A percentile compares a stretch with the other conserved stretches of the same genome.
These are phyloP conservation scores for Scytalidium lignicola DNA, from an alignment of 2,329 filamentous ascomycete genomes.

Conservation along the genomic window DNA sequence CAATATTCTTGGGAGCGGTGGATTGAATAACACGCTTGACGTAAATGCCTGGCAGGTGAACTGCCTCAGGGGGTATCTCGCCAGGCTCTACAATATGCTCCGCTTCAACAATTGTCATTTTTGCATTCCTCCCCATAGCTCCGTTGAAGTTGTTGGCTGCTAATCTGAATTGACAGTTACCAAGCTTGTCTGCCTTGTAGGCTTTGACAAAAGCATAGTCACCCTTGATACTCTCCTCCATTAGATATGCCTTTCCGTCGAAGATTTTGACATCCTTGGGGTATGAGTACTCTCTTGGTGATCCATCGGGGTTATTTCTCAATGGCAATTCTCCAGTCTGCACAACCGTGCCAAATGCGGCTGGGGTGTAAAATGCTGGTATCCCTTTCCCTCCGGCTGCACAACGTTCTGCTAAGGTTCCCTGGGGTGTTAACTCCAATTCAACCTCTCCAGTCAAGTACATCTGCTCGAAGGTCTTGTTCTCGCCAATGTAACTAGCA, in stretches of 20 bases:
- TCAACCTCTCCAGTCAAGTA: constrained; percentile 84
- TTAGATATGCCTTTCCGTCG: constrained; percentile 81
- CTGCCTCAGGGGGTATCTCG: constrained; percentile 75
- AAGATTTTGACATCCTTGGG: constrained; percentile 91
- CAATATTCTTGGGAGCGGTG: constrained; percentile 73
- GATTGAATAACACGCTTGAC: constrained; percentile 85
- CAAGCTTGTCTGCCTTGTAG: constrained; percentile 85
- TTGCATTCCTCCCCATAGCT: constrained; percentile 87
- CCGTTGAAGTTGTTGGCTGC: constrained; percentile 91
- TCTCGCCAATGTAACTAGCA: constrained; percentile 89
- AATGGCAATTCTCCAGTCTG: constrained; percentile 89
- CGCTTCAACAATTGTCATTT: constrained; percentile 86
- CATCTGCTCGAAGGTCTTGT: constrained; percentile 89
- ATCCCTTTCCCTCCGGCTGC: constrained; percentile 83
- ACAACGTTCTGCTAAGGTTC: constrained; percentile 84
- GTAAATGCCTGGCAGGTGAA: constrained; percentile 87
- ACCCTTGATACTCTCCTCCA: constrained; percentile 82
- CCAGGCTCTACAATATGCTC: constrained; percentile 89
- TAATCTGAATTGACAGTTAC: constrained; percentile 86
- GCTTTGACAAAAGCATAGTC: constrained; percentile 94
- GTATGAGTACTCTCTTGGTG: constrained; percentile 67
- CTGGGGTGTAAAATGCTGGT: constrained; percentile 90
- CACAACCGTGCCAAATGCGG: constrained; percentile 71
- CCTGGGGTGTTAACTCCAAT: constrained; percentile 87
- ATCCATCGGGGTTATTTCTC: constrained; percentile 71